Base-by-base conservation (phyloP, 768 basidiomycete species). In the Leucocoprinus leucothites region DNA sequence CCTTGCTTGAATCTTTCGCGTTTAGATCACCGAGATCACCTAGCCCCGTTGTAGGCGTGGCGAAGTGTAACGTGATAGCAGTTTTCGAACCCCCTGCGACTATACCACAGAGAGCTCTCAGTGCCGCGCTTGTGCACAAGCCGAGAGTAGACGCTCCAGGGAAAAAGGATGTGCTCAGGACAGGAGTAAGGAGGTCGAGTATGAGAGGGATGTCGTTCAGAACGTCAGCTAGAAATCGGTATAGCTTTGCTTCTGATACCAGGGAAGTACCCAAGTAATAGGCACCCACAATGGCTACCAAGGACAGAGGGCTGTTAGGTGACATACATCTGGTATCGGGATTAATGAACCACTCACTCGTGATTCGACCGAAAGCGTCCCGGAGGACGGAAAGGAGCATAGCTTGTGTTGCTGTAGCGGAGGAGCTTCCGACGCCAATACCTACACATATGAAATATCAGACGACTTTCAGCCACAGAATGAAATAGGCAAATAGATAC, bases 21-120 rank as follows among this genome's bases (percentile, higher is more conserved):
- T 82, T 87, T 40, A 88, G 69, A 60, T 89, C 87, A 1, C 86
- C 86, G 11, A 88, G 71, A 59, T 89, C 86, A 3, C 85, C 85
- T 40, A 73, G 74, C 0, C 79, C 78, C 9, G 57, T 63, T 13
- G 72, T 49, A 1, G 83, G 78, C 3, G 76, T 78, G 0, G 85
- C 80, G 60, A 88, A 86, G 61, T 88, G 87, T 51, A 85, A 68
- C 0, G 84, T 80, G 16, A 89, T 75, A 2, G 86, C 84, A 1
- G 86, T 80, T 64, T 87, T 88, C 3, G 87, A 86, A 1, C 87
- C 86, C 13, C 81, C 83, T 6, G 84, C 86, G 8, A 78, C 79
- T n/a, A 87, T 79, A 0, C 73, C 75, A 60, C 86, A 87, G 1
- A 88, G 67, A 1, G 85, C 77, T 25, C 81, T 77, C 53, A 82